Base-by-base conservation (phyloP, 2,329 filamentous ascomycete genomes). In the Xylaria sp. region DNA sequence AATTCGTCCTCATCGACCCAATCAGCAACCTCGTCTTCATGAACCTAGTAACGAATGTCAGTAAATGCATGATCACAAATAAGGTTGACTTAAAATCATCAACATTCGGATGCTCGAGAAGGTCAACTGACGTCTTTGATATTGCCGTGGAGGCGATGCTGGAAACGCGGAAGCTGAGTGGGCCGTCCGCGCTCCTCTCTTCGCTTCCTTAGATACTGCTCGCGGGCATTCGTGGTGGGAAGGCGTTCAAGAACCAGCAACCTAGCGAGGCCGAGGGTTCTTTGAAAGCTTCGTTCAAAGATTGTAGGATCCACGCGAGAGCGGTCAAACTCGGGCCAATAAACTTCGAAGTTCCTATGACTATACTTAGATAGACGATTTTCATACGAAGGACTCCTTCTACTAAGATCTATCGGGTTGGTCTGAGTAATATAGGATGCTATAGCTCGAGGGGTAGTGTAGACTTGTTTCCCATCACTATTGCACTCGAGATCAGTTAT, bases 361-460 rank as follows among this genome's bases (percentile, higher is more conserved):
- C 91, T 92, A 77, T 97, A 95, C 77, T 96, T 96, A 17, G 92
- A 92, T 13, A 96, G 84, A 10, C 93, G 89, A 71, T 93, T 96
- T 75, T 97, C 93, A 72, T 97, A 97, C 0, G 92, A 96, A 0
- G 93, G 92, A 20, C 92, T 95, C 47, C 93, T 88, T 22, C 93
- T 87, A 3, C 87, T 89, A 39, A 97, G 84, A 74, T 97, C 93
- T 66, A 96, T 85, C 2, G 89, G 90, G 73, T 97, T 96, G 75
- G 88, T 85, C 78, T 97, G 93, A 0, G 92, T 95, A 75, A 95
- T 90, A 77, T 91, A 95, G 10, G 92, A 90, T 50, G 88, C 88
- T 15, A 97, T 77, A 1, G 93, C 93, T 64, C 93, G 86, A 1
- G 93, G 93, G 2, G 90, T 89, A 27, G 89, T 89, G 74, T 90